Percentiles rank a stretch among this genome's conserved stretches.
phyloP scores from a whole-genome alignment of 2,329 filamentous ascomycete species.

The Penicillium corylophilum region DNA sequence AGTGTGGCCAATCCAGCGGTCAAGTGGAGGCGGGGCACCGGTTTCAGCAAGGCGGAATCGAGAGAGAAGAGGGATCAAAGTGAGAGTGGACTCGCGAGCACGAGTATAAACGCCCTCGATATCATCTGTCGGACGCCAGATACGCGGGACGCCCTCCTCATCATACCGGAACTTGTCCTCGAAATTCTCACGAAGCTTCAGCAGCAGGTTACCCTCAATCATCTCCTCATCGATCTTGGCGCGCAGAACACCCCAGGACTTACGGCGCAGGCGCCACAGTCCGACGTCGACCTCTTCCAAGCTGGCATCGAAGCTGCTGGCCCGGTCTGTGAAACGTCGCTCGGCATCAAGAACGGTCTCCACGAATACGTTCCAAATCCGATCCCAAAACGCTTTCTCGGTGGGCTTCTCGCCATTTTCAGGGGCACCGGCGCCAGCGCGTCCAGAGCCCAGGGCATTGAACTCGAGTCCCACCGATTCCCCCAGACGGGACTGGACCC shows the following conservation, averaged over 20 bases:
- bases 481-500: slow-evolving; percentile 82
- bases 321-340: slow-evolving; percentile 78
- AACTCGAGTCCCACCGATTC: slow-evolving; percentile 92
- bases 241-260: slow-evolving; percentile 88
- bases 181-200: slow-evolving; percentile 97
- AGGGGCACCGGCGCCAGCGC: slow-evolving; percentile 77
- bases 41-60: slow-evolving; percentile 77
- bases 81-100: slow-evolving; percentile 87
- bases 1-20: slow-evolving; percentile 76
- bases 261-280: slow-evolving; percentile 85
- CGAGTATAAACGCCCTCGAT: slow-evolving; percentile 94
- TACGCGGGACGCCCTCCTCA: slow-evolving; percentile 86
- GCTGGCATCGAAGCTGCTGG: slow-evolving; percentile 90
- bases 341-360: slow-evolving; percentile 83
- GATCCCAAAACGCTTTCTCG: slow-evolving; percentile 92
- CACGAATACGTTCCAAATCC: slow-evolving; percentile 85
- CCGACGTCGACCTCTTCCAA: slow-evolving; percentile 88
- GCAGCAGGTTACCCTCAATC: slow-evolving; percentile 92
- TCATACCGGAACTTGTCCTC: slow-evolving; percentile 99
- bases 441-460: slow-evolving; percentile 88
- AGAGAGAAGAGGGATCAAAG: slow-evolving; percentile 83
- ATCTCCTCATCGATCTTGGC: slow-evolving; percentile 95
- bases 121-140: slow-evolving; percentile 95
- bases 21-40: slow-evolving; percentile 74
- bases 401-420: slow-evolving; percentile 71